Percentiles rank a stretch among this genome's conserved stretches.
phyloP scores from a whole-genome alignment of 2,329 filamentous ascomycete genomes.

The Curvularia sp. region DNA sequence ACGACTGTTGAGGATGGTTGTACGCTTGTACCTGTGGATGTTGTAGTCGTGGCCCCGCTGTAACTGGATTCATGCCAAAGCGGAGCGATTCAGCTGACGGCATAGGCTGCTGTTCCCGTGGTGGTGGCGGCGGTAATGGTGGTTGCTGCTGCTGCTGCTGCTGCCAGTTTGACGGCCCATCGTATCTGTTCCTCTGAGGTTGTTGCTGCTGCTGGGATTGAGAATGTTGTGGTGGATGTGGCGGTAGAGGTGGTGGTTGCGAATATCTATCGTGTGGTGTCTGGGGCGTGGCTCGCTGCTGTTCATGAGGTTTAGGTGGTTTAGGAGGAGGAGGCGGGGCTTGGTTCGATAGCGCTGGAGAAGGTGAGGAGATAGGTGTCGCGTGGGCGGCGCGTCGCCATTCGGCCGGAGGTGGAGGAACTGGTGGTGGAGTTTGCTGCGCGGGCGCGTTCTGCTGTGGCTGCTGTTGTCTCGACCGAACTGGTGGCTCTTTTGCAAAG shows the following conservation, averaged over 20 bases:
- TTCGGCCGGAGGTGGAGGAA: slow-evolving; percentile 76
- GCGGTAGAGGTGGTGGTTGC: slow-evolving; percentile 45
- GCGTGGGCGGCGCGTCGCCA: slow-evolving; percentile 45
- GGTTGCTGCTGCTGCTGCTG: slow-evolving; percentile 14
- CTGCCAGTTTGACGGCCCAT: slow-evolving; percentile 27
- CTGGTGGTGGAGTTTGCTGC: slow-evolving; percentile 46
- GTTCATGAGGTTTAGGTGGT: slow-evolving; percentile 54
- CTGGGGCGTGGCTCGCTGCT: slow-evolving; percentile 33
- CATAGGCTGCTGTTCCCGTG: slow-evolving; percentile 21
- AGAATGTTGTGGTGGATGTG: slow-evolving; percentile 41
- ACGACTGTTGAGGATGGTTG: slow-evolving; percentile 26
- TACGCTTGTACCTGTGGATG: slow-evolving; percentile 41
- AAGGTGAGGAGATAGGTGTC: slow-evolving; percentile 44
- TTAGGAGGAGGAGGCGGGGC: slow-evolving; percentile 54
- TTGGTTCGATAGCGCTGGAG: slow-evolving; percentile 38
- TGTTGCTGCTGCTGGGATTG: slow-evolving; percentile 26
- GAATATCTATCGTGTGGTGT: slow-evolving; percentile 38
- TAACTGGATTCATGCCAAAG: slow-evolving; percentile 26
- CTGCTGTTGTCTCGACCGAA: slow-evolving; percentile 70
- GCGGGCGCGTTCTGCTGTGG: slow-evolving; percentile 48
- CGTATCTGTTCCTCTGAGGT: slow-evolving; percentile 29
- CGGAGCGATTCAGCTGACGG: slow-evolving; percentile 25
- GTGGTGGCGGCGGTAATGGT: neutral
- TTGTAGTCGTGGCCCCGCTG: slow-evolving; percentile 35
- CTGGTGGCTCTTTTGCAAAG: slow-evolving; percentile 93